Percentiles rank a stretch among this genome's conserved stretches.
Evolutionary conservation across 192 early-diverging fungal species (phyloP).

Genomic region (Rhizophagus sp.): DNA sequence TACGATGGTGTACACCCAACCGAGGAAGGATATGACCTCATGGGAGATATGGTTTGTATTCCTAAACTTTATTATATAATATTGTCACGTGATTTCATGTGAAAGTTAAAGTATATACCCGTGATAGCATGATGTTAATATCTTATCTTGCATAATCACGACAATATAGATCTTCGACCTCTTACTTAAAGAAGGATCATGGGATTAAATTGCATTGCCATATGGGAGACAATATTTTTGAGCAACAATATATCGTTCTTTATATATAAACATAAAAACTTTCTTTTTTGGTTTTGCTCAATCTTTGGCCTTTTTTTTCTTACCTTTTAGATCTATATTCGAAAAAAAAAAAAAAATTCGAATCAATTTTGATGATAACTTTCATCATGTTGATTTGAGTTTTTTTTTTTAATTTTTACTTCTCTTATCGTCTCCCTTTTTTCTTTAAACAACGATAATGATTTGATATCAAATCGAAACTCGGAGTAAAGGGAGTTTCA

Average conservation of each 20-base stretch:
- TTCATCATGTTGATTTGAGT: neutral
- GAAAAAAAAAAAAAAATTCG: neutral
- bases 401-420: neutral
- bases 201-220: neutral
- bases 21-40: constrained; percentile 20
- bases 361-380: neutral
- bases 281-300: neutral
- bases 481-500: constrained; percentile 2
- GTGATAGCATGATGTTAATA: neutral
- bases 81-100: neutral
- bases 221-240: neutral
- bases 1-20: constrained; percentile 22
- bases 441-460: constrained; percentile 1
- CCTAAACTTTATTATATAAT: neutral
- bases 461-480: constrained; percentile 8
- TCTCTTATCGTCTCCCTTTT: neutral
- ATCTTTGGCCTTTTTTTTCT: neutral
- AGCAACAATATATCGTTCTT: neutral
- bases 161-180: constrained; percentile 19
- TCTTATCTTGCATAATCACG: no score
- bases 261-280: neutral
- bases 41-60: constrained; percentile 28
- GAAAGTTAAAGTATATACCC: neutral
- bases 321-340: neutral
- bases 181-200: constrained; percentile 24